Evolutionary conservation across 805 yeast genomes (phyloP), one percentile per base, ranked within the genome.

Genomic region (Sugiyamaella smithiae): DNA sequence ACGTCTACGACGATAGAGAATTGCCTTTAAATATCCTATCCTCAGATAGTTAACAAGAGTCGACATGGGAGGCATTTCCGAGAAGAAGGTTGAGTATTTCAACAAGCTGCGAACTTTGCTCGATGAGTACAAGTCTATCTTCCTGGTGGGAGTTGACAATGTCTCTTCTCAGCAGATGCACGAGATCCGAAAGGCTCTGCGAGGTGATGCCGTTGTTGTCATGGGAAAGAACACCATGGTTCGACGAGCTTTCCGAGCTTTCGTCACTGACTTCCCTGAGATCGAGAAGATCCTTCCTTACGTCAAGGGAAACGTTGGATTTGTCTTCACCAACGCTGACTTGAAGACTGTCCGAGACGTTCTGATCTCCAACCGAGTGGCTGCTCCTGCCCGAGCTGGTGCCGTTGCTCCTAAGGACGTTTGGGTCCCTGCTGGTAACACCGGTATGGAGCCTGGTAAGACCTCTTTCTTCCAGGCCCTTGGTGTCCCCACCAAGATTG

Each of bases 221-320:
- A 93, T 93, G 99, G 99, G 99, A 81, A 93, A 93, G 87, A 93
- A 93, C 97, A 93, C 99, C 83, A 91, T 93, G 98, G 96, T 93
- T 64, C 88, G 99, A 82, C 89, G 98, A 80, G 99, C 99, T 72
- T 79, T 93, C 82, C 89, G 99, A 80, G 93, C 89, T 68, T 88
- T 88, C 84, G 71, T 90, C 64, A 47, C 84, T 68, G 98, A 91
- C 72, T 81, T 88, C 77, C 97, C 98, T 73, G 97, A 93, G 67
- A 86, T 73, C 72, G 99, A 93, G 81, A 89, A 85, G 75, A 75
- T 93, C 67, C 78, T 93, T 76, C 98, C 99, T 64, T 85, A 76
- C 80, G 82, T 95, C 74, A 88, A 75, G 76, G 99, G 99, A 78
- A 93, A 93, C 81, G 90, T 93, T 78, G 99, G 99, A 82, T 93